Base-by-base conservation (phyloP, 441 rosid species). In the Dalechampia spathulata region DNA sequence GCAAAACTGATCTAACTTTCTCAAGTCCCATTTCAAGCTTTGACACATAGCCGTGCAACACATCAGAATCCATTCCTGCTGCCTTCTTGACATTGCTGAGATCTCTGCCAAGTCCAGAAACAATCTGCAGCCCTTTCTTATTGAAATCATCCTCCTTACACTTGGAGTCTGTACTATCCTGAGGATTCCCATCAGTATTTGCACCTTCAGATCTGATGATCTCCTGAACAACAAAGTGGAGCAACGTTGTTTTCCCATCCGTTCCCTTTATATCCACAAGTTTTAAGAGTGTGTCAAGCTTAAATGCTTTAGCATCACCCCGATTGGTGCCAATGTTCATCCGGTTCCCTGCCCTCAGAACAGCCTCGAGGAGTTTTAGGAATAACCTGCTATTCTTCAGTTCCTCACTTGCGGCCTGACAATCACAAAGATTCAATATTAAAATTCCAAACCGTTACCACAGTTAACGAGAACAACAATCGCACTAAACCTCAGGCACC, bases 321-420 rank as follows among this genome's bases (percentile, higher is more conserved):
- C 99, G 97, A 55, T 87, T 89, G 17, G 99, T 93, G 56, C 97
- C 99, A 61, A 89, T 93, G 49, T 93, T 93, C 97, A 93, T 89
- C 60, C 96, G 69, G 65, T 93, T 93, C 52, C 97, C 99, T 16
- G 96, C 82, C 75, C 83, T 83, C 39, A 93, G 77, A 75, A 89
- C 97, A 64, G 99, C 99, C 65, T 93, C 95, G 15, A 93, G 92
- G 49, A 93, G 95, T 76, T 93, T 90, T 50, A 86, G 58, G 69
- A 93, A 93, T 58, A 89, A 56, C 60, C 96, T 82, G 74, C 99
- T 87, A 60, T 83, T 83, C 80, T 78, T 87, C 79, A 87, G 64
- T 66, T 93, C 97, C 61, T 85, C 78, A 58, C 96, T 89, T 39
- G 99, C 99, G 39, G 48, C 83, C 99, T 93, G 76, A 43, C 40